Evolutionary conservation across 345 rosid genomes (phyloP), one percentile per base, ranked within the genome.

Genomic region (Acer yangbiense): DNA sequence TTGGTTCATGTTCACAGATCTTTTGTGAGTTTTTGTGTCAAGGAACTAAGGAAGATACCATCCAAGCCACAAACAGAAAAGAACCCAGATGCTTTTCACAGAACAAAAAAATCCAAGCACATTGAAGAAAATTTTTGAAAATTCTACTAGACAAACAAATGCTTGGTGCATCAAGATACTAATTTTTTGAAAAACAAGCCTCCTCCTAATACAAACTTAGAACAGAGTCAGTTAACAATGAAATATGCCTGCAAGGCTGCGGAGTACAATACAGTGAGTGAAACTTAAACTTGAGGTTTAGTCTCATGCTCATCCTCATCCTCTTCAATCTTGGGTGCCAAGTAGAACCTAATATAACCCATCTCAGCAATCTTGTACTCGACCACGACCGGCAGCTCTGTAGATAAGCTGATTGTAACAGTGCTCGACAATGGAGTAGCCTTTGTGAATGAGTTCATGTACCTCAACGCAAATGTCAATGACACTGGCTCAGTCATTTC

Each of bases 321-420:
- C 77, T 96, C 99, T 82, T 96, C 99, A 12, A 96, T 94, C 91
- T 96, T 96, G 16, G 99, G 99, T 20, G 99, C 98, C 91, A 94
- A 81, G 84, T 96, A 96, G 88, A 86, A 96, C 74, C 99, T 89
- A 58, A 96, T 75, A 74, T 92, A 89, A 73, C 99, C 99, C 98
- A 96, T 96, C 79, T 96, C 99, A n/a, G 98, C 99, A 74, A 94
- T 90, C 89, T 91, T 94, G 85, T 96, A 96, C 85, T 96, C 98
- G 0, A 96, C 98, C 62, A 94, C 98, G 23, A 96, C 98, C 0
- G 99, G 99, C 43, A 96, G 91, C 16, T 96, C 99, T 5, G 99
- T 89, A 11, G 99, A 96, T 86, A 96, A 73, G 83, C 98, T 96
- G 88, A 96, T 90, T 9, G 94, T 90, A 67, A 96, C 98, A 0